phyloP scores from a whole-genome alignment of 2,329 filamentous ascomycete genomes.

The Knufia petricola region DNA sequence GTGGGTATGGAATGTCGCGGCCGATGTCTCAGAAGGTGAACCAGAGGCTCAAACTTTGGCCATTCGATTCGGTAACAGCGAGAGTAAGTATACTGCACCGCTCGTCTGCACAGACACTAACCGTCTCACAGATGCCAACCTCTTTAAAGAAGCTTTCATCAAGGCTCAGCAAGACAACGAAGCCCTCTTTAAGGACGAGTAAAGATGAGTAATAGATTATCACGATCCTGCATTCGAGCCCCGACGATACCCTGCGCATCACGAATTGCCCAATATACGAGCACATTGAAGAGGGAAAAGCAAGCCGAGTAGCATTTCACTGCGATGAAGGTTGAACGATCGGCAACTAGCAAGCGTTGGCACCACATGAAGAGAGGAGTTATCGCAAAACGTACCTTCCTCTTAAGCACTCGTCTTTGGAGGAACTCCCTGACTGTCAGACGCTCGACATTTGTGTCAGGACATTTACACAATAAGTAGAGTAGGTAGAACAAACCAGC shows the following conservation, averaged over 20 bases:
- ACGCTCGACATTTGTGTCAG: background rate
- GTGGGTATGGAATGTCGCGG: slow-evolving; percentile 98
- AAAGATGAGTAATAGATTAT: background rate
- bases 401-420: background rate
- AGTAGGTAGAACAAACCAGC: background rate
- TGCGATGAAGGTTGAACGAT: slow-evolving; percentile 1
- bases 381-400: background rate
- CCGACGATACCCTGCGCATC: slow-evolving; percentile 6
- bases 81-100: slow-evolving; percentile 56
- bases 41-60: slow-evolving; percentile 91
- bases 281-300: slow-evolving; percentile 2
- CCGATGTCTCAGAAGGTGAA: slow-evolving; percentile 96
- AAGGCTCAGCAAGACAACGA: slow-evolving; percentile 96
- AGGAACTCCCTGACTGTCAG: background rate
- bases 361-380: background rate
- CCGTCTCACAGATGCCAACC: slow-evolving; percentile 66
- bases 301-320: background rate
- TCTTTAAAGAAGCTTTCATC: slow-evolving; percentile 95
- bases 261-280: slow-evolving; percentile 1
- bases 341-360: background rate
- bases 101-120: slow-evolving; percentile 1
- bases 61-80: slow-evolving; percentile 94
- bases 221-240: background rate
- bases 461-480: background rate
- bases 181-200: slow-evolving; percentile 55